Conservation (phyloP, 306 rosid genomes). For the peach (Prunus persica) region DNA sequence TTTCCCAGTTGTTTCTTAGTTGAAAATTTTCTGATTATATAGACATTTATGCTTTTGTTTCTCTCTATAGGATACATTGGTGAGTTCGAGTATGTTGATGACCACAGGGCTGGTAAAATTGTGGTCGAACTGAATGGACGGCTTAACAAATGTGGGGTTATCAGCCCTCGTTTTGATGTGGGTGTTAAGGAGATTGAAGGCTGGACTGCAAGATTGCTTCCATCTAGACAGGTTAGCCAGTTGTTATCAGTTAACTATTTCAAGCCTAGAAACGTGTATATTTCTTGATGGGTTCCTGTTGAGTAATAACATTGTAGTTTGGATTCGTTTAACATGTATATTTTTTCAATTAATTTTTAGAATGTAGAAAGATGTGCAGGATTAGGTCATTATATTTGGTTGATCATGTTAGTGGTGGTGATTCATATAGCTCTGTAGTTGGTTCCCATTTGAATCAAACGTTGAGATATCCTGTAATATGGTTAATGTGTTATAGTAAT, state of each 20-base stretch:
- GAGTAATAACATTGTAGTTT: too few relatives aligned
- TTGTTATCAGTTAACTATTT: neutral
- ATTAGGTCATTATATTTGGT: neutral
- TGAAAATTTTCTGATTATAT: neutral
- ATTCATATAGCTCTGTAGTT: neutral
- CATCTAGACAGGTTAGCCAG: constrained; percentile 59
- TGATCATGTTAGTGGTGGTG: neutral
- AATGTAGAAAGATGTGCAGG: neutral
- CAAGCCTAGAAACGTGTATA: neutral
- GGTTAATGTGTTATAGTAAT: neutral
- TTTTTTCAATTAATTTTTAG: neutral
- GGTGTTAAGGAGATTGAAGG: constrained; percentile 67
- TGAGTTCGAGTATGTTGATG: constrained; percentile 62
- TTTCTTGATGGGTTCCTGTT: neutral
- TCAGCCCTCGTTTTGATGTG: constrained; percentile 65
- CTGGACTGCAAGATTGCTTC: constrained; percentile 67
- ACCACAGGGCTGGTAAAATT: constrained; percentile 62
- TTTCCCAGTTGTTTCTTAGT: neutral
- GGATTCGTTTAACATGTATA: neutral
- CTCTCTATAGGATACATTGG: constrained; percentile 50
- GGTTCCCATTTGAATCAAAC: neutral
- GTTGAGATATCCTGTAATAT: neutral
- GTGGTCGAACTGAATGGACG: constrained; percentile 67
- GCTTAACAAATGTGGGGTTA: constrained; percentile 64
- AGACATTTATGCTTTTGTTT: neutral